Conservation (phyloP, 768 basidiomycete species). For the Termitomyces sp. region DNA sequence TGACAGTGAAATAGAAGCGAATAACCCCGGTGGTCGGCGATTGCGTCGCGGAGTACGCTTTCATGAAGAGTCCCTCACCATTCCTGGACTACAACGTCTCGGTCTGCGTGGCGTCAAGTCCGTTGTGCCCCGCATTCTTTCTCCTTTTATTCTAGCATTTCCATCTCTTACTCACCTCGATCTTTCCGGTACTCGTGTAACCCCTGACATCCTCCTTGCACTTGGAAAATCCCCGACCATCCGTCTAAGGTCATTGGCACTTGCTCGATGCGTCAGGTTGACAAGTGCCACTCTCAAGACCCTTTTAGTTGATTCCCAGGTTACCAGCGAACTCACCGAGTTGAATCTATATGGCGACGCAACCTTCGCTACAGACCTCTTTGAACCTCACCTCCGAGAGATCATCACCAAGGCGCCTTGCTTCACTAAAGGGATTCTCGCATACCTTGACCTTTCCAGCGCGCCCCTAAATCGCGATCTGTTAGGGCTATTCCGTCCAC, state of each 20-base stretch:
- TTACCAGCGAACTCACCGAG: slow-evolving; percentile 59
- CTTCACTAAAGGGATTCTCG: slow-evolving; percentile 66
- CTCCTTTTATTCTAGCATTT: slow-evolving; percentile 74
- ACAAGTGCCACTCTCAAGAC: slow-evolving; percentile 72
- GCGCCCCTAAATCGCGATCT: slow-evolving; percentile 61
- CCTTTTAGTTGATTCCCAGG: slow-evolving; percentile 67
- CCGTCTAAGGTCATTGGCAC: slow-evolving; percentile 70
- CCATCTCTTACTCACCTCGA: slow-evolving; percentile 88
- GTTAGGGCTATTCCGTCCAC: slow-evolving; percentile 48
- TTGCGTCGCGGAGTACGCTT: slow-evolving; percentile 23
- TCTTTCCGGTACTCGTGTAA: slow-evolving; percentile 82
- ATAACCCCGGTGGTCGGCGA: slow-evolving; percentile 21
- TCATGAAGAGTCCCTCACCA: slow-evolving; percentile 47
- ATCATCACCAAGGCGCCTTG: slow-evolving; percentile 75
- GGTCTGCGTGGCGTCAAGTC: slow-evolving; percentile 82
- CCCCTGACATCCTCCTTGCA: slow-evolving; percentile 65
- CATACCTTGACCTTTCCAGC: slow-evolving; percentile 89
- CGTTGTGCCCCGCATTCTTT: slow-evolving; percentile 60
- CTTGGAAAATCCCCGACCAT: slow-evolving; percentile 62
- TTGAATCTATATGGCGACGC: slow-evolving; percentile 87
- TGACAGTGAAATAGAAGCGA: slow-evolving; percentile 35
- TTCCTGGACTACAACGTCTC: slow-evolving; percentile 72
- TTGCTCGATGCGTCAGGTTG: slow-evolving; percentile 83
- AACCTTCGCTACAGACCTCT: slow-evolving; percentile 74
- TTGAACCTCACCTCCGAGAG: slow-evolving; percentile 55